Base-by-base conservation (phyloP, 2,329 filamentous ascomycete species). In the Triangularia verruculosa region DNA sequence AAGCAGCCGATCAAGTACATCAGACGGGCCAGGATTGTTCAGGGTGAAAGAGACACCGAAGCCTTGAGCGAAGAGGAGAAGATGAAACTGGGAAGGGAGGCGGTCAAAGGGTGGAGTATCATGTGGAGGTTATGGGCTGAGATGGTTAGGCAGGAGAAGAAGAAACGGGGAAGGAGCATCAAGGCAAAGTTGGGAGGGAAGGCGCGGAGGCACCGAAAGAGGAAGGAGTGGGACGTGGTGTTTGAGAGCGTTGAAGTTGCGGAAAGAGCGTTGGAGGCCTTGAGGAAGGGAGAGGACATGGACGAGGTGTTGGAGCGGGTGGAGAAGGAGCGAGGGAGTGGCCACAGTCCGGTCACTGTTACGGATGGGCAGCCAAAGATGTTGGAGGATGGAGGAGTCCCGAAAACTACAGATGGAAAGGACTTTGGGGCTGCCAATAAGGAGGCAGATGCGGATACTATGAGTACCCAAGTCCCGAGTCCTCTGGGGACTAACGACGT, bases 11-110 rank as follows among this genome's bases (percentile, higher is more conserved):
- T 80, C 1, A 78, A 78, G 22, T 81, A 82, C 61, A 76, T 89
- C 13, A 81, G 86, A 0, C 79, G 81, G 24, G 85, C 84, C 1
- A 80, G 86, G 4, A 87, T 89, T 25, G 73, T 80, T 0, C 85
- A 89, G 70, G 86, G 85, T 1, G 81, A 82, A 65, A 75, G 80
- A 3, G 82, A 86, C 55, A 59, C 78, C 3, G 61, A 70, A 0
- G 69, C 64, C 0, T 68, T 84, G 0, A 61, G 69, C 4, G 68
- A 72, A 1, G 68, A 72, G 11, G 76, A 80, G 34, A 70, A 70
- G 30, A 71, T 68, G 28, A 63, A 62, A 7, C 57, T 70, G 6
- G 62, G 68, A 62, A 66, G 79, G 65, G 72, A 74, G 11, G 76
- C 80, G 1, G 67, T 73, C 1, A 67, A 73, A 13, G 79, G 79